Conservation (phyloP, 495 filamentous ascomycete genomes). For the Amniculicola lignicola region DNA sequence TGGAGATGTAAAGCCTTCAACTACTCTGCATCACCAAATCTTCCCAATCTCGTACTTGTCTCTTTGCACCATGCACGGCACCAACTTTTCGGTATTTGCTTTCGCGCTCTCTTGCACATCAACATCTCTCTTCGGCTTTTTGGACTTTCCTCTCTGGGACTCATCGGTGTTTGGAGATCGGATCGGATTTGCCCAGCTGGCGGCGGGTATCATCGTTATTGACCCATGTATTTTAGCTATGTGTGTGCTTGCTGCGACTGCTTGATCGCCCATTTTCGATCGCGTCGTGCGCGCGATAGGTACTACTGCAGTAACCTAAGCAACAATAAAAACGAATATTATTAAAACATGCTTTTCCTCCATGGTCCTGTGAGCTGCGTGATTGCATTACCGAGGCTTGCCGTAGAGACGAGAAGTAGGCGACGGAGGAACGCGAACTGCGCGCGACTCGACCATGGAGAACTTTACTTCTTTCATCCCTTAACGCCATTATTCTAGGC, state of each 20-base stretch:
- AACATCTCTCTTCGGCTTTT: background rate
- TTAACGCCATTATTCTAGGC: no score
- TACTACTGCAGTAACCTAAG: slow-evolving; percentile 14
- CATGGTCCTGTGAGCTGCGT: no score
- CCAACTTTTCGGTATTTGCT: slow-evolving; percentile 2
- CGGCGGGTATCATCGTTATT: slow-evolving; percentile 4
- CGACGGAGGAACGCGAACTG: no score
- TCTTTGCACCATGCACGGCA: slow-evolving; percentile 12
- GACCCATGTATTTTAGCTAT: slow-evolving; percentile 27
- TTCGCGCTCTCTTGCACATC: slow-evolving; percentile 6
- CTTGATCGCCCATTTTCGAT: slow-evolving; percentile 26
- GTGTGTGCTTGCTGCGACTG: slow-evolving; percentile 18
- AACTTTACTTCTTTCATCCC: no score
- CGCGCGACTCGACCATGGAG: no score
- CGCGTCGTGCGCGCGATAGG: slow-evolving; percentile 10
- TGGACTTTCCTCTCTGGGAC: slow-evolving; percentile 12
- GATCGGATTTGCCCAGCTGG: slow-evolving; percentile 14
- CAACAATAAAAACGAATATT: slow-evolving; percentile 20
- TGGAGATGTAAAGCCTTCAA: slow-evolving; percentile 28
- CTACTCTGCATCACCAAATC: background rate
- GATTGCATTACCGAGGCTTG: no score
- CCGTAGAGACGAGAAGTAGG: no score
- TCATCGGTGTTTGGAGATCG: slow-evolving; percentile 22
- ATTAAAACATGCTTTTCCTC: background rate
- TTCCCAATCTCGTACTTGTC: background rate